These are phyloP conservation scores for Myriosclerotinia duriaeana DNA, from an alignment of 2,329 filamentous ascomycete species.

Conservation along the genomic window DNA sequence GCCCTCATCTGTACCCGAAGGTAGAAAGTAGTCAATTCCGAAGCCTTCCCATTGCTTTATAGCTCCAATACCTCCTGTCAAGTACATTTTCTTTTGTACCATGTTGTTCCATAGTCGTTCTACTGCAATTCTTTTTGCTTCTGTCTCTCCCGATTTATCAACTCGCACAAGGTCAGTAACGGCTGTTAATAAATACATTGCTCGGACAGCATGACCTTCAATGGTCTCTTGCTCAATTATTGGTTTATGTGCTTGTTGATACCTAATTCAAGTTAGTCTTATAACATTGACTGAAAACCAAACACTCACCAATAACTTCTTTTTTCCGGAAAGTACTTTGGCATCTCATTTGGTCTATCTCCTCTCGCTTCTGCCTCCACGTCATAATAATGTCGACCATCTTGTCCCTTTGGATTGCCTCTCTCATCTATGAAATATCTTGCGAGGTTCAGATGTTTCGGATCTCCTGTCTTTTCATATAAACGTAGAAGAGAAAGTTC, in stretches of 20 bases:
- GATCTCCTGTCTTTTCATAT: conserved; percentile 44
- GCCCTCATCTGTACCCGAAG: conserved; percentile 58
- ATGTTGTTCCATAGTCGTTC: conserved; percentile 58
- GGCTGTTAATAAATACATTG: conserved; percentile 59
- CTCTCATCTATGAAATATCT: conserved; percentile 58
- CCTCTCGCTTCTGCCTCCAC: conserved; percentile 53
- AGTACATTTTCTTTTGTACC: conserved; percentile 60
- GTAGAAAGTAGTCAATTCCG: conserved; percentile 58
- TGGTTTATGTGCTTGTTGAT: conserved; percentile 57
- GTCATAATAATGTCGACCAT: conserved; percentile 55
- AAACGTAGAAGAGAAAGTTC: conserved; percentile 51
- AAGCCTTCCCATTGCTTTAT: conserved; percentile 61
- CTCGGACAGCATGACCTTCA: conserved; percentile 60
- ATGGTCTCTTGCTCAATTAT: conserved; percentile 54
- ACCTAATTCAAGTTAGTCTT: conserved; percentile 46
- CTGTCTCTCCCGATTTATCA: conserved; percentile 27
- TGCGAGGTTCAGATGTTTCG: conserved; percentile 47
- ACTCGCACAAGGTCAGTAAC: conserved; percentile 55
- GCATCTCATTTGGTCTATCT: conserved; percentile 49
- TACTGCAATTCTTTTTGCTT: conserved; percentile 41
- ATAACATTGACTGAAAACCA: not conserved
- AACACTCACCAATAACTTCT: conserved; percentile 42
- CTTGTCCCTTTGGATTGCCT: conserved; percentile 51
- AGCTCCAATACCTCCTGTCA: conserved; percentile 60
- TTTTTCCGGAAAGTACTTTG: conserved; percentile 48